Conservation (phyloP, 371 early-diverging fungal species). For the Blakeslea trispora region DNA sequence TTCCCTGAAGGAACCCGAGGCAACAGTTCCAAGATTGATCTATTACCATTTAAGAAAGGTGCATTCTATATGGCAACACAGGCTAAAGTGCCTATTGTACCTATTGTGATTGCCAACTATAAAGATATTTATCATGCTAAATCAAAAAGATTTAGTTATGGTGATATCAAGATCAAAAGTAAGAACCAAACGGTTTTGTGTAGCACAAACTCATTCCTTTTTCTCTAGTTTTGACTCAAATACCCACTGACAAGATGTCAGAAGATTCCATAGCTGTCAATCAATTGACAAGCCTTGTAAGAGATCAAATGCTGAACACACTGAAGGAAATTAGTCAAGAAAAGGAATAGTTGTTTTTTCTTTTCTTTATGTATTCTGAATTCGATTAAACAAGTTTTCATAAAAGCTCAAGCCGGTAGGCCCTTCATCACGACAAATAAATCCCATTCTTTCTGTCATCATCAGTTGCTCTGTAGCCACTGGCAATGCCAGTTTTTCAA, state of each 20-base stretch:
- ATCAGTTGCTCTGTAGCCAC: conserved; percentile 77
- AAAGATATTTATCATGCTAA: conserved; percentile 70
- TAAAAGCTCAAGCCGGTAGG: conserved; percentile 83
- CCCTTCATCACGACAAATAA: conserved; percentile 85
- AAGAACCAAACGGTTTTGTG: background rate
- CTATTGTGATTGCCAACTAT: conserved; percentile 85
- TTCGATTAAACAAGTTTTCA: conserved; percentile 72
- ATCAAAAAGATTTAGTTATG: conserved; percentile 62
- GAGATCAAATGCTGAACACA: conserved; percentile 73
- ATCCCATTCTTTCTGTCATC: conserved; percentile 76
- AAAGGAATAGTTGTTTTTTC: too few species aligned
- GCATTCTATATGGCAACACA: conserved; percentile 92
- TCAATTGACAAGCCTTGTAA: conserved; percentile 61
- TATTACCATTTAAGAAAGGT: conserved; percentile 94
- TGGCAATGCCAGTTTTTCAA: conserved; percentile 65
- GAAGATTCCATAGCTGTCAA: conserved; percentile 74
- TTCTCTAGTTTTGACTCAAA: conserved; percentile 70
- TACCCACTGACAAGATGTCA: conserved; percentile 63
- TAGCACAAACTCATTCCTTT: background rate
- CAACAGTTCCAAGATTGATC: conserved; percentile 63
- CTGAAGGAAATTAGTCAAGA: conserved; percentile 60
- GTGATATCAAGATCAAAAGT: conserved; percentile 76
- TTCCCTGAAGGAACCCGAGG: conserved; percentile 96
- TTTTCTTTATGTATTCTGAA: too few species aligned
- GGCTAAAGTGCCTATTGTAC: conserved; percentile 87